Evolutionary conservation across 179 eudicot genomes (phyloP).

Genomic region (Amaranthus tricolor): DNA sequence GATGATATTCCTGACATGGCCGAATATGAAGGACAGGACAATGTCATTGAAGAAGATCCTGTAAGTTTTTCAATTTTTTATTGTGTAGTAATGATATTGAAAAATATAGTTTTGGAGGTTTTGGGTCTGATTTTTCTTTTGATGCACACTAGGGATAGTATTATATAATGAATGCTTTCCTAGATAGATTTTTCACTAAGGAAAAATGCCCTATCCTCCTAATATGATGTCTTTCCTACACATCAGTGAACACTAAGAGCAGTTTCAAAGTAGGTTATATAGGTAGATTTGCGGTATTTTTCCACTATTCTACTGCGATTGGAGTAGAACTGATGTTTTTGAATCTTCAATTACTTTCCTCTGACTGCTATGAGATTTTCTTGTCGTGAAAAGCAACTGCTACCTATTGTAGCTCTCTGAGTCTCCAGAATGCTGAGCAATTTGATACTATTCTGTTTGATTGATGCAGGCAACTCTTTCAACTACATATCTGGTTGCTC

Average conservation of each 20-base stretch:
- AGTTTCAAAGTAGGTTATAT: background rate
- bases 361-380: background rate
- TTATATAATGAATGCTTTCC: background rate
- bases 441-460: constrained; percentile 7
- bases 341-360: background rate
- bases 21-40: constrained; percentile 79
- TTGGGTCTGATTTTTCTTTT: background rate
- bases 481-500: constrained; percentile 76
- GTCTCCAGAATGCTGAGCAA: background rate
- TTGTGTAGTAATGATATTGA: background rate
- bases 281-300: background rate
- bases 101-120: background rate
- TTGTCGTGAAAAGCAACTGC: background rate
- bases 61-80: constrained; percentile 25
- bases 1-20: constrained; percentile 96
- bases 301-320: background rate
- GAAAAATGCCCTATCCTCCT: background rate
- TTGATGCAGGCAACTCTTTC: constrained; percentile 79
- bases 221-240: background rate
- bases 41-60: constrained; percentile 60
- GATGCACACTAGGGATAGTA: background rate
- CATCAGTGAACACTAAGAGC: too few species aligned
- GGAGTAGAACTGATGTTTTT: background rate
- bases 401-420: background rate
- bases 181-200: background rate